A percentile compares a stretch with the other conserved stretches of the same genome.
Evolutionary conservation across 805 yeast genomes (phyloP).

Genomic region (Aciculoconidium aculeatum): DNA sequence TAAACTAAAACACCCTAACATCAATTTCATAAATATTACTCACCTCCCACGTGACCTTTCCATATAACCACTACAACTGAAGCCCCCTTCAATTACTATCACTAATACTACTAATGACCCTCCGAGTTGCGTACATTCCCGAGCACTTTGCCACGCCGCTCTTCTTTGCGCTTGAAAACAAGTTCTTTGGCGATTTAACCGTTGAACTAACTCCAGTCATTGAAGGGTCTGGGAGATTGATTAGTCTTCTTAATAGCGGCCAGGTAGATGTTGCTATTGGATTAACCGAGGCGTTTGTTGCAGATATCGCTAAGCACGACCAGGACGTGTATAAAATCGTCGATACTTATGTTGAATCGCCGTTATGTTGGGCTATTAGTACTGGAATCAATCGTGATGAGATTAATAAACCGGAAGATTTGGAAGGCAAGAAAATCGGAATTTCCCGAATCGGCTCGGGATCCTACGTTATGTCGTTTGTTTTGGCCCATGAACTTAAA

Average conservation of each 20-base stretch:
- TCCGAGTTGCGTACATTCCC: constrained; percentile 78
- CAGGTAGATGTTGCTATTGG: constrained; percentile 82
- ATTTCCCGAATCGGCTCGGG: constrained; percentile 89
- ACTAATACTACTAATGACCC: constrained; percentile 8
- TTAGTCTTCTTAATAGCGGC: constrained; percentile 58
- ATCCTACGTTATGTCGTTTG: constrained; percentile 86
- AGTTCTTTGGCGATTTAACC: constrained; percentile 46
- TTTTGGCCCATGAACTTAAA: constrained; percentile 57
- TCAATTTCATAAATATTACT: no score
- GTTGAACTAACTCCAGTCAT: constrained; percentile 66
- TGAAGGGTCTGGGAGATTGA: constrained; percentile 85
- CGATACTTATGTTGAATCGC: constrained; percentile 82
- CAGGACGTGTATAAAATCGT: constrained; percentile 48
- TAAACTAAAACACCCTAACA: no score
- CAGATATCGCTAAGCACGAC: constrained; percentile 66
- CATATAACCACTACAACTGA: no score
- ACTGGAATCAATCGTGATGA: constrained; percentile 64
- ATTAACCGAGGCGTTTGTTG: constrained; percentile 83
- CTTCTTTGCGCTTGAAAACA: constrained; percentile 59
- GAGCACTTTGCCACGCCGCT: constrained; percentile 91
- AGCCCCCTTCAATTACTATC: no score
- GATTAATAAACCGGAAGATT: constrained; percentile 43
- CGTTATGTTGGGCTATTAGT: constrained; percentile 86
- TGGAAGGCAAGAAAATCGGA: constrained; percentile 63
- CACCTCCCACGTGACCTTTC: no score